These are phyloP conservation scores for Mycena rosella DNA, from an alignment of 768 basidiomycete species.

Conservation along the genomic window DNA sequence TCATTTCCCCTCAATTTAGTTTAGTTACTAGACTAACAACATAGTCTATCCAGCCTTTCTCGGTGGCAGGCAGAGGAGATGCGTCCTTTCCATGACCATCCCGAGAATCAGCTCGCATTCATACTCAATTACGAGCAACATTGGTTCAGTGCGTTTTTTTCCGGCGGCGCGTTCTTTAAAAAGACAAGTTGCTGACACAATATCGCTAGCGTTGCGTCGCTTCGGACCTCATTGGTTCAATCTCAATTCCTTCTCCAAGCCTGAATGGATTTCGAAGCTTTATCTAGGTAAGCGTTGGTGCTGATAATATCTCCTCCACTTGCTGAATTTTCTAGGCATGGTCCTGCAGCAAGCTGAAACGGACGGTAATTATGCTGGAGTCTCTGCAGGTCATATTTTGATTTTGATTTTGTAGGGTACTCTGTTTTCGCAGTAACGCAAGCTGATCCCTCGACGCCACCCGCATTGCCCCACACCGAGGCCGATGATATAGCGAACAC, in stretches of 20 bases:
- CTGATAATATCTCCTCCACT: too few species aligned
- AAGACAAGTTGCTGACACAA: neutral
- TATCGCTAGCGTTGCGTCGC: slow-evolving; percentile 58
- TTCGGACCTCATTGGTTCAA: slow-evolving; percentile 81
- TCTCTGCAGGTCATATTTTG: neutral
- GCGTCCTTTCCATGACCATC: slow-evolving; percentile 78
- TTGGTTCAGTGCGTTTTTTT: slow-evolving; percentile 84
- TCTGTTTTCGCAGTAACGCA: slow-evolving; percentile 84
- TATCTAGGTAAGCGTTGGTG: slow-evolving; percentile 63
- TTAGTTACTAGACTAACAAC: slow-evolving; percentile 21
- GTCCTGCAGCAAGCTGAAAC: slow-evolving; percentile 88
- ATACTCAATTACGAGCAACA: slow-evolving; percentile 89
- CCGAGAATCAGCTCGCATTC: slow-evolving; percentile 90
- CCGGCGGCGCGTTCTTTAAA: slow-evolving; percentile 45
- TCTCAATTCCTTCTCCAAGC: slow-evolving; percentile 79
- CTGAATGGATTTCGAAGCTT: slow-evolving; percentile 87
- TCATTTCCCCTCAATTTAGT: slow-evolving; percentile 42
- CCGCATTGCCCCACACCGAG: slow-evolving; percentile 72
- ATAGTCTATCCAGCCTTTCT: slow-evolving; percentile 70
- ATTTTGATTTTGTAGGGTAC: slow-evolving; percentile 64
- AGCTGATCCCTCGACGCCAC: slow-evolving; percentile 64
- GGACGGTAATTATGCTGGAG: slow-evolving; percentile 67
- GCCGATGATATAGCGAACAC: slow-evolving; percentile 80
- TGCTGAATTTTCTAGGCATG: slow-evolving; percentile 59
- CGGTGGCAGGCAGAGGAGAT: slow-evolving; percentile 90